phyloP scores from a whole-genome alignment of 331 rosid species.

The Rosa hybrid region DNA sequence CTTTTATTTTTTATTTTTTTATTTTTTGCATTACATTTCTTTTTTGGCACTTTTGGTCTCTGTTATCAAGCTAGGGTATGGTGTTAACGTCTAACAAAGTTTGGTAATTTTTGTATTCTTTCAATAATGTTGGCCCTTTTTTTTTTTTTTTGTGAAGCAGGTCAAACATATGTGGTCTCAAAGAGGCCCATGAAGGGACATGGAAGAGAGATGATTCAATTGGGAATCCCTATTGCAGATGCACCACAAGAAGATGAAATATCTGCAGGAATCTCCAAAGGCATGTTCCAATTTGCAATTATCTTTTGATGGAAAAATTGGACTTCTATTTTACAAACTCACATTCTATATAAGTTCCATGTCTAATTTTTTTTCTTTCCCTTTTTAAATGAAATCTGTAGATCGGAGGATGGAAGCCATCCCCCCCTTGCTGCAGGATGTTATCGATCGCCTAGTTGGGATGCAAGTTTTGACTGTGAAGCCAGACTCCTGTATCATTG shows the following conservation, averaged over 20 bases:
- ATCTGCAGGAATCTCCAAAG: conserved; percentile 57
- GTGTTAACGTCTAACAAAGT: background rate
- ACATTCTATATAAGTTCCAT: background rate
- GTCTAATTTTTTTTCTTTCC: background rate
- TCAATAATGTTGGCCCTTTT: background rate
- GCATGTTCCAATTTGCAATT: conserved; percentile 36
- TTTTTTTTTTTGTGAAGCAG: conserved; percentile 45
- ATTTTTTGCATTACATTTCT: background rate
- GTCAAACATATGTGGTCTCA: conserved; percentile 57
- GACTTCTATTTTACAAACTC: background rate
- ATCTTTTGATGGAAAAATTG: conserved; percentile 18
- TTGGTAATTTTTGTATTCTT: background rate
- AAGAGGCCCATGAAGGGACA: conserved; percentile 94
- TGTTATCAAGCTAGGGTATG: background rate
- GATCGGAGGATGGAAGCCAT: conserved; percentile 76
- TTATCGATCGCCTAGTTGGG: conserved; percentile 59
- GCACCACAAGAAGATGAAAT: conserved; percentile 68
- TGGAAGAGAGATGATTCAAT: conserved; percentile 96
- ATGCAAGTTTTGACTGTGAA: conserved; percentile 63
- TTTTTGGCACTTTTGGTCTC: background rate
- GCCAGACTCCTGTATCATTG: conserved; percentile 92
- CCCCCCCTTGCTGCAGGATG: conserved; percentile 78
- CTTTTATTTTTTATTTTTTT: background rate
- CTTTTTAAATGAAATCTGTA: conserved; percentile 42
- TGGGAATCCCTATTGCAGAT: conserved; percentile 85